phyloP scores from a whole-genome alignment of 805 yeast genomes.

The Ogataea minuta region DNA sequence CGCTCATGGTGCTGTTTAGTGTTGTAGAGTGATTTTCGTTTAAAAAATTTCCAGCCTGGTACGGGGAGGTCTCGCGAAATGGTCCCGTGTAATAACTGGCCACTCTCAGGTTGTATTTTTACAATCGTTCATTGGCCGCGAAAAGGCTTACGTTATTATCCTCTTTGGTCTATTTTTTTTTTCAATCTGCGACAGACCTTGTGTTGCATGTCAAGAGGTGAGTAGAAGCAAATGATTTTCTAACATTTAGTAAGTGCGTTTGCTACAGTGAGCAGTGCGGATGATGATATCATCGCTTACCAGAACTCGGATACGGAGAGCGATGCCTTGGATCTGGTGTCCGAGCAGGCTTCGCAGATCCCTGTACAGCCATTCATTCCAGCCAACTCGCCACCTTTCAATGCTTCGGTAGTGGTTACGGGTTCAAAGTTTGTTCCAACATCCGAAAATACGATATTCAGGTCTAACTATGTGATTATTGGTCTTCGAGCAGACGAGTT shows the following conservation, averaged over 20 bases:
- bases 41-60: conserved; percentile 12
- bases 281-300: conserved; percentile 16
- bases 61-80: conserved; percentile 2
- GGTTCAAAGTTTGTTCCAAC: conserved; percentile 39
- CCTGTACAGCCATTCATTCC: conserved; percentile 8
- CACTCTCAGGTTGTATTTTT: conserved; percentile 4
- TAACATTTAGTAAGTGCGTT: conserved; percentile 29
- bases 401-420: conserved; percentile 12
- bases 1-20: conserved; percentile 31
- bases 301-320: conserved; percentile 11
- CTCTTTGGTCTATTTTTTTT: not conserved
- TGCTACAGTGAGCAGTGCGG: conserved; percentile 32
- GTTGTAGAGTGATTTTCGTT: conserved; percentile 9
- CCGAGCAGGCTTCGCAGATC: not conserved
- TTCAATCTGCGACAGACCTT: conserved; percentile 2
- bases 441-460: conserved; percentile 38
- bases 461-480: conserved; percentile 34
- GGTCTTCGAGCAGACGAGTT: conserved; percentile 45
- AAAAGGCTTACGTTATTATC: conserved; percentile 1
- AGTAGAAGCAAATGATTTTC: not conserved
- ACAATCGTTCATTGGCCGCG: conserved; percentile 8
- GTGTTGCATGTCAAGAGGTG: conserved; percentile 10
- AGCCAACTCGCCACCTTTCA: not conserved
- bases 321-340: not conserved
- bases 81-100: not conserved